Evolutionary conservation across 495 filamentous ascomycete species (phyloP), one percentile per base, ranked within the genome.

Genomic region (Penicillium waksmanii): DNA sequence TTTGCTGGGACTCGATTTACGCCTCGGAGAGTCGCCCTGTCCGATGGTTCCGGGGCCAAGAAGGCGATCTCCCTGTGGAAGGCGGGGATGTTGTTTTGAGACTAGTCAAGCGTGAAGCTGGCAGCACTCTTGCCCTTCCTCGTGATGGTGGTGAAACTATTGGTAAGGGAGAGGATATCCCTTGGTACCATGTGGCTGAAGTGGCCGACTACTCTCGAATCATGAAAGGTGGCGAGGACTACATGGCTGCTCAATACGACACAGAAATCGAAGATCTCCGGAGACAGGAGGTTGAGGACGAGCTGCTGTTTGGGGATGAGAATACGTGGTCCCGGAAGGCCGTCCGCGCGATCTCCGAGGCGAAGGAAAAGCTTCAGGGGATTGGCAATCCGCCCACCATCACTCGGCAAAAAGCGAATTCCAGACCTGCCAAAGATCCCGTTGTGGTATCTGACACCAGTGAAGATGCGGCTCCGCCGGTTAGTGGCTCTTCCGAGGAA

Each of bases 121-220:
- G 87, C 33, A 96, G 87, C 67, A 97, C 92, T 6, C 77, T 98
- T 38, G 94, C 92, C 2, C 76, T 98, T 19, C 95, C 95, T 19
- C 83, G 87, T 50, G 95, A 97, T 69, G 89, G 89, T 13, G 87
- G 87, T 12, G 90, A 95, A 58, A 80, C 82, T 5, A 77, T 90
- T 15, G 78, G 79, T 17, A 76, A 84, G 13, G 81, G 79, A 13
- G 88, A 95, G 38, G 89, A 91, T 68, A 82, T 97, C 35, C 95
- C 95, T 1, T 98, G 95, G 95, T 89, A 96, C 65, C 90, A 94
- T 76, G 91, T 90, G 34, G 93, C 92, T 3, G 95, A 96, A 63
- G 92, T 97, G 18, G 84, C 92, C 67, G 95, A 98, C 70, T 98
- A 97, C 77, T 92, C 93, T 49, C 84, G 95, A 50, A 87, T 98